A percentile compares a stretch with the other conserved stretches of the same genome.
phyloP scores from a whole-genome alignment of 305 asterid species.

The Fraxinus sp. region DNA sequence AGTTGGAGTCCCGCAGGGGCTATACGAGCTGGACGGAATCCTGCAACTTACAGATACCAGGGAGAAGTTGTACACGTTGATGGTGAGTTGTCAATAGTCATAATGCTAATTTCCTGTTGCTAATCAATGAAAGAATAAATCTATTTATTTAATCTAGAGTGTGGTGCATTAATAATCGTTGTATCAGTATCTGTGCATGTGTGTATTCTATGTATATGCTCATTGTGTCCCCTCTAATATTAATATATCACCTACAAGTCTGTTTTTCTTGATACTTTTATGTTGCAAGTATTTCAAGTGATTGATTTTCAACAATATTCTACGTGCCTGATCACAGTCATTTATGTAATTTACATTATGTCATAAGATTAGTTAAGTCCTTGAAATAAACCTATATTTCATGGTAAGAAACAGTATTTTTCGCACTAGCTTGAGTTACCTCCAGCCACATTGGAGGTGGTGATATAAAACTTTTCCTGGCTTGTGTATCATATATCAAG shows the following conservation, averaged over 20 bases:
- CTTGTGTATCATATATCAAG: neutral
- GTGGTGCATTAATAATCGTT: neutral
- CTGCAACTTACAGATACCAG: constrained; percentile 64
- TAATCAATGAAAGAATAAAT: constrained; percentile 11
- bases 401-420: neutral
- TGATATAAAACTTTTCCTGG: neutral
- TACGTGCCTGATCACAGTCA: neutral
- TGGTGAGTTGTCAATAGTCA: constrained; percentile 46
- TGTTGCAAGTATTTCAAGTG: neutral
- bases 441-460: neutral
- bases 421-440: neutral
- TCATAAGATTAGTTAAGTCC: neutral
- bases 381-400: neutral
- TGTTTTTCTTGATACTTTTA: neutral
- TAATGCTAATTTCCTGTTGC: neutral
- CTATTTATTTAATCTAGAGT: neutral
- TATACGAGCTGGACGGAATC: constrained; percentile 77
- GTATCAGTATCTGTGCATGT: neutral
- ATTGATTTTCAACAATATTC: neutral
- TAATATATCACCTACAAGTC: neutral
- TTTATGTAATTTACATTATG: neutral
- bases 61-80: constrained; percentile 71
- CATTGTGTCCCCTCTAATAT: neutral
- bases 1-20: constrained; percentile 99
- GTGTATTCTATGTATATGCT: neutral